Base-by-base conservation (phyloP, 768 basidiomycete genomes). In the Suillus tomentosus region DNA sequence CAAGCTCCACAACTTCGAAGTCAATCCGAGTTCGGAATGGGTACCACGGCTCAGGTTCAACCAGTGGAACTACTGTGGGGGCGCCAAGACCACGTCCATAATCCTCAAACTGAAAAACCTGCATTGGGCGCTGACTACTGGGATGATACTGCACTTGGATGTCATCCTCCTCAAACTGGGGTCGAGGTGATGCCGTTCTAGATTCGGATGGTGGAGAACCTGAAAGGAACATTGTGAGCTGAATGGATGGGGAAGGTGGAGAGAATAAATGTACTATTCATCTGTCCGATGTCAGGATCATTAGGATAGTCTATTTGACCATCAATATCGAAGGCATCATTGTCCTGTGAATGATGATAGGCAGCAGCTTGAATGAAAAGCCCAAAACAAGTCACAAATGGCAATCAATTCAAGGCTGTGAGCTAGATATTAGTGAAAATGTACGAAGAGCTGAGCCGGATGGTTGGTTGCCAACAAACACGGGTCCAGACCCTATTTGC, bases 21-120 rank as follows among this genome's bases (percentile, higher is more conserved):
- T 79, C 72, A 5, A 70, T 27, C 4, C 65, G 65, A 5, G 71
- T 70, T 5, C 36, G 43, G 58, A 78, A 78, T 4, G 77, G 77
- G 0, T 60, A 37, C 75, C 75, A 80, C 0, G 74, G 78, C 50
- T 70, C 57, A 24, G 54, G 37, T n/a, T 45, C 9, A 4, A 45
- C 63, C 13, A 62, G 57, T 14, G 60, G 62, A 15, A 31, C 54
- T 17, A 22, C 15, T 24, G 17, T 61, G 36, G 47, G 47, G 24
- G 22, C 17, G 14, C 55, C 43, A 45, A 4, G 64, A 6, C 40
- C 17, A 27, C 11, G 22, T 10, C 24, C 11, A 47, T 69, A 72
- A 3, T 73, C 67, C 8, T 65, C 54, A 45, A 72, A 73, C 15
- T 51, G 61, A 13, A 64, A n/a, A 40, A 69, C 61, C 10, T 43